These are phyloP conservation scores for Euphorbia pulcherrima DNA, from an alignment of 345 rosid genomes.

Conservation along the genomic window DNA sequence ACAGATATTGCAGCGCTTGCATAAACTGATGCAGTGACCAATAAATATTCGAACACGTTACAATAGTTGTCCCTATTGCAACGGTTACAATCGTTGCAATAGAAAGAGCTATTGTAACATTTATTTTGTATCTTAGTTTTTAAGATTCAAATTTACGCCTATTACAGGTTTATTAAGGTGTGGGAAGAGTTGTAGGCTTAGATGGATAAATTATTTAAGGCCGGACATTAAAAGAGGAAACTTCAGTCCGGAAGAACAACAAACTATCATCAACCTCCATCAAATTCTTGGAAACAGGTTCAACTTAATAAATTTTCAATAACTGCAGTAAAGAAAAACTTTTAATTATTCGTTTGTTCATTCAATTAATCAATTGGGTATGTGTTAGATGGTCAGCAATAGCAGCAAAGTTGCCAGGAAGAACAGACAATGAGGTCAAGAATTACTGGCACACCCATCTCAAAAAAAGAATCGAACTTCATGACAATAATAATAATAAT, in stretches of 20 bases:
- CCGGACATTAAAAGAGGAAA: constrained; percentile 24
- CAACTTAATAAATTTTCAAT: too few relatives aligned
- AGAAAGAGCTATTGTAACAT: too few relatives aligned
- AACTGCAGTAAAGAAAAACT: too few relatives aligned
- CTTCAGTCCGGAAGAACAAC: constrained; percentile 16
- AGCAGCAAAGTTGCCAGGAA: constrained; percentile 31
- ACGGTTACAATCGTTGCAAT: too few relatives aligned
- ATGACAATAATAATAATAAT: too few relatives aligned
- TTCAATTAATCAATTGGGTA: too few relatives aligned
- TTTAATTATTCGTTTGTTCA: too few relatives aligned
- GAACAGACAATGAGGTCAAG: constrained; percentile 40
- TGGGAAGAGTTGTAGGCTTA: constrained; percentile 22
- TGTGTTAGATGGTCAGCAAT: constrained; percentile 33
- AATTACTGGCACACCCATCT: constrained; percentile 33
- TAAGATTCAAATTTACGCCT: background rate
- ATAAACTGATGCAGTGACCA: too few relatives aligned
- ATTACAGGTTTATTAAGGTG: constrained; percentile 20
- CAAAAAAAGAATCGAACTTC: constrained; percentile 28
- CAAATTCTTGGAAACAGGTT: constrained; percentile 14
- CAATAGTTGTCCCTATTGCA: too few relatives aligned
- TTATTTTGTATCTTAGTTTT: background rate
- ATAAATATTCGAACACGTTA: too few relatives aligned
- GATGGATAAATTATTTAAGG: constrained; percentile 19
- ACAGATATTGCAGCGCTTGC: too few relatives aligned
- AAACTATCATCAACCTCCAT: constrained; percentile 15